phyloP scores from a whole-genome alignment of 495 filamentous ascomycete species.

The Oleoguttula mirabilis region DNA sequence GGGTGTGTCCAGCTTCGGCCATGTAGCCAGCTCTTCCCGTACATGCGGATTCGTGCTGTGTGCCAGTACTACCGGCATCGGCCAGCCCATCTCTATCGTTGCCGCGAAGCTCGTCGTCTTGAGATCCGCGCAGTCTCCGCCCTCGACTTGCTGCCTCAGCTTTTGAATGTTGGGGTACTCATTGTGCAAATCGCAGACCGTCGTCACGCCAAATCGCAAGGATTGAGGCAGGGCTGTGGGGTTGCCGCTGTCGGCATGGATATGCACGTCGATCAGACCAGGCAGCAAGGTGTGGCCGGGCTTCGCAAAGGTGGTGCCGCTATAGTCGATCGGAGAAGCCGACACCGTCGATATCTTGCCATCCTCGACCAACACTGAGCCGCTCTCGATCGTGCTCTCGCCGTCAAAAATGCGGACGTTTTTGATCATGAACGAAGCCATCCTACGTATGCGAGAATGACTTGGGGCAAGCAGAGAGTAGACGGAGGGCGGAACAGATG shows the following conservation, averaged over 20 bases:
- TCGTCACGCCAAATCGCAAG: slow-evolving; percentile 29
- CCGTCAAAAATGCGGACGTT: slow-evolving; percentile 31
- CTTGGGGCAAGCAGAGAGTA: neutral
- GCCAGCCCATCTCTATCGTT: slow-evolving; percentile 30
- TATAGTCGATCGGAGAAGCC: slow-evolving; percentile 4
- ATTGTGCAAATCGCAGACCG: slow-evolving; percentile 30
- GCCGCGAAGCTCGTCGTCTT: slow-evolving; percentile 26
- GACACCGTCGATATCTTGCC: slow-evolving; percentile 25
- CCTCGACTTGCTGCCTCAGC: slow-evolving; percentile 34
- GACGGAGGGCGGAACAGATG: too few relatives aligned
- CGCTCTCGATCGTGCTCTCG: slow-evolving; percentile 20
- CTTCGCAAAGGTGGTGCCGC: slow-evolving; percentile 18
- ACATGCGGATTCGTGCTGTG: slow-evolving; percentile 22
- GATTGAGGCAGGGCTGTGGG: slow-evolving; percentile 26
- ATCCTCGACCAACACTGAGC: slow-evolving; percentile 23
- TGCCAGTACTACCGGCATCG: slow-evolving; percentile 25
- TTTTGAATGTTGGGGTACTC: slow-evolving; percentile 36
- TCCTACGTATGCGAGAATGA: slow-evolving; percentile 6
- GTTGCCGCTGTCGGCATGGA: slow-evolving; percentile 26
- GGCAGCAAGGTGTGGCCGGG: slow-evolving; percentile 29
- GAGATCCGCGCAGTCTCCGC: slow-evolving; percentile 24
- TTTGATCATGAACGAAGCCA: slow-evolving; percentile 28
- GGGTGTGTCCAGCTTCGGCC: slow-evolving; percentile 25
- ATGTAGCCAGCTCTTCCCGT: slow-evolving; percentile 23
- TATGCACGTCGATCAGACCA: slow-evolving; percentile 30